Evolutionary conservation across 2,329 filamentous ascomycete species (phyloP).

Genomic region (Cephalotrichum gorgonifer): DNA sequence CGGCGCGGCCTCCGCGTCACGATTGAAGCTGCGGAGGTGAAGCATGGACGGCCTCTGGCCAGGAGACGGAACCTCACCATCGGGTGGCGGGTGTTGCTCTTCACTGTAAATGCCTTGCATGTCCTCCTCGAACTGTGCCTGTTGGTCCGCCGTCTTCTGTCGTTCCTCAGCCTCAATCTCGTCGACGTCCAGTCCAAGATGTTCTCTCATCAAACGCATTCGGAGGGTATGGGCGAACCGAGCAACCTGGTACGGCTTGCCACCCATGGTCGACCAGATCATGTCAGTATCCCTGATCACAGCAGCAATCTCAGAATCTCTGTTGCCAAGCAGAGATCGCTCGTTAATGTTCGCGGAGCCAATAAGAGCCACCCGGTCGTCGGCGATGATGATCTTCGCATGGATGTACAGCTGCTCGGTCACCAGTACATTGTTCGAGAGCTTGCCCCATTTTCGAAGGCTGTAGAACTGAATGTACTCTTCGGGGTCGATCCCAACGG

Average conservation of each 20-base stretch:
- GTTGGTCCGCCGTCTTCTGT: slow-evolving; percentile 49
- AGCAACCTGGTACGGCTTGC: slow-evolving; percentile 78
- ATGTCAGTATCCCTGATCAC: slow-evolving; percentile 89
- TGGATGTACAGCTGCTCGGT: slow-evolving; percentile 98
- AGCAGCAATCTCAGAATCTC: slow-evolving; percentile 87
- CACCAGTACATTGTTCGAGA: slow-evolving; percentile 66
- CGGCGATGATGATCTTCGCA: slow-evolving; percentile 91
- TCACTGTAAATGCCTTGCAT: slow-evolving; percentile 54
- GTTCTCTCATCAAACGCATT: slow-evolving; percentile 90
- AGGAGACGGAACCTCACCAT: background rate
- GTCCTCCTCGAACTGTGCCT: slow-evolving; percentile 36
- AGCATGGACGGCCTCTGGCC: slow-evolving; percentile 5
- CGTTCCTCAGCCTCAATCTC: slow-evolving; percentile 74
- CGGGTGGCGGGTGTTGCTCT: slow-evolving; percentile 23
- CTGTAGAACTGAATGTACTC: slow-evolving; percentile 96
- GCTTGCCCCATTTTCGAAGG: slow-evolving; percentile 82
- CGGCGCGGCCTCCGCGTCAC: slow-evolving; percentile 47
- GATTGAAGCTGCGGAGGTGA: slow-evolving; percentile 54
- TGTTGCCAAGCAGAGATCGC: slow-evolving; percentile 81
- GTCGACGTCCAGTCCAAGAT: slow-evolving; percentile 91
- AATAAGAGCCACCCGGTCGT: slow-evolving; percentile 87
- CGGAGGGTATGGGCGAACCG: slow-evolving; percentile 88
- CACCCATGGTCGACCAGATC: slow-evolving; percentile 85
- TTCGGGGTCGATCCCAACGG: slow-evolving; percentile 77
- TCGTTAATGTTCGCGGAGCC: slow-evolving; percentile 99